Evolutionary conservation across 306 rosid species (phyloP), one percentile per base, ranked within the genome.

Genomic region (Carpinus fangiana): DNA sequence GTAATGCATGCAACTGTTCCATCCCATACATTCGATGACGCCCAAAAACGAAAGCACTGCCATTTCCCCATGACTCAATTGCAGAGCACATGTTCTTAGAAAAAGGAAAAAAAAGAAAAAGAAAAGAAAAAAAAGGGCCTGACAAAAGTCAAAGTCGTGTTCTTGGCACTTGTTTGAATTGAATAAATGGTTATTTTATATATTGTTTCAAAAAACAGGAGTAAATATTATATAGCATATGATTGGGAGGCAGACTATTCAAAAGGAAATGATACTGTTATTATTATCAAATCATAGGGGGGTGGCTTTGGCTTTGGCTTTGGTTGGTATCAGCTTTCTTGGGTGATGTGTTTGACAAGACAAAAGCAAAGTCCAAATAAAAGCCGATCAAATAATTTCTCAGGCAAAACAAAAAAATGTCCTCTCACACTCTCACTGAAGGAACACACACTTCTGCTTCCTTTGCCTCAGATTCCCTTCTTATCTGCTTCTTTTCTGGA

Each of bases 301-400:
- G 59, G 74, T 59, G 77, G 31, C 60, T 68, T 31, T 31, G 34
- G 34, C 34, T 31, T 31, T 60, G 10, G 56, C 31, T 70, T 78
- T 84, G 82, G 88, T 80, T 85, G 88, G 87, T 73, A 66, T 74
- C 84, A 89, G 83, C 93, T 86, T 89, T 89, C 82, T 91, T 77
- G 89, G 79, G 73, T 84, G 73, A 17, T 81, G 96, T 81, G 90
- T 80, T 77, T 86, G 90, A 86, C 89, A 84, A 84, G 92, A 86
- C 91, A 89, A 89, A 87, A 89, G 96, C 82, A 86, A 89, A 76
- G 81, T 81, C 88, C 88, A 81, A 31, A 31, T 31, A 31, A 91
- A 87, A 84, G 6, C 1, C 26, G 20, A 47, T 20, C 69, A 86
- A 90, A 85, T 83, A 75, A 84, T 82, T 82, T 80, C 16, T 21